Conservation (phyloP, 2,329 filamentous ascomycete genomes). For the Pseudocercospora cruenta region DNA sequence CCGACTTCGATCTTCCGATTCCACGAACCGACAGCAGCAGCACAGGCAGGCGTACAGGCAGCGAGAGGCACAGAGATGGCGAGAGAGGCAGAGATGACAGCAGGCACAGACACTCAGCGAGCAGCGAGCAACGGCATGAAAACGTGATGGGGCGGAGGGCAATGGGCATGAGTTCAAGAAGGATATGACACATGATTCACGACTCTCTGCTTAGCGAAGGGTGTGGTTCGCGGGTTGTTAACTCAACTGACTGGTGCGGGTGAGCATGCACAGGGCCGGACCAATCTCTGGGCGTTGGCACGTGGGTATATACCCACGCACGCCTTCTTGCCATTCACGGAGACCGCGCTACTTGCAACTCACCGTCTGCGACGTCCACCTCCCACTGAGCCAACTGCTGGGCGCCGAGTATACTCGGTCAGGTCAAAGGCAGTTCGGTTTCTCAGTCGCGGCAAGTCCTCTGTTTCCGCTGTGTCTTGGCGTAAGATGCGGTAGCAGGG, state of each 20-base stretch:
- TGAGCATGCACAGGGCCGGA: neutral
- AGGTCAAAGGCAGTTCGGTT: neutral
- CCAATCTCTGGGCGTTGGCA: neutral
- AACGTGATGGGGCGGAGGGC: neutral
- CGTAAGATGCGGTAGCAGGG: neutral
- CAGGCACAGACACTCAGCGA: neutral
- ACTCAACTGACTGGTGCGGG: neutral
- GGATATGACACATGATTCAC: neutral
- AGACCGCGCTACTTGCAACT: neutral
- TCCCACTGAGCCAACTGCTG: neutral
- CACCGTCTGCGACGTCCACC: neutral
- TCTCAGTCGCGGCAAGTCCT: neutral
- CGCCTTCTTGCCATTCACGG: neutral
- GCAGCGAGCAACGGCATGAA: neutral
- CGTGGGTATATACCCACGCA: neutral
- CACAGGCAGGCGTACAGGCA: neutral
- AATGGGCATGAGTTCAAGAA: neutral
- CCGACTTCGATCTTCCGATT: neutral
- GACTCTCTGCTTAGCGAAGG: neutral
- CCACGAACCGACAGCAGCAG: neutral
- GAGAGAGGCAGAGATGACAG: neutral
- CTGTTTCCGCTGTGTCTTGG: neutral
- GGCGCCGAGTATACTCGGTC: neutral
- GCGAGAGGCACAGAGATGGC: neutral
- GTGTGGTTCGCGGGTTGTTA: neutral